Conservation (phyloP, 2,329 filamentous ascomycete genomes). For the Calonectria naviculata region DNA sequence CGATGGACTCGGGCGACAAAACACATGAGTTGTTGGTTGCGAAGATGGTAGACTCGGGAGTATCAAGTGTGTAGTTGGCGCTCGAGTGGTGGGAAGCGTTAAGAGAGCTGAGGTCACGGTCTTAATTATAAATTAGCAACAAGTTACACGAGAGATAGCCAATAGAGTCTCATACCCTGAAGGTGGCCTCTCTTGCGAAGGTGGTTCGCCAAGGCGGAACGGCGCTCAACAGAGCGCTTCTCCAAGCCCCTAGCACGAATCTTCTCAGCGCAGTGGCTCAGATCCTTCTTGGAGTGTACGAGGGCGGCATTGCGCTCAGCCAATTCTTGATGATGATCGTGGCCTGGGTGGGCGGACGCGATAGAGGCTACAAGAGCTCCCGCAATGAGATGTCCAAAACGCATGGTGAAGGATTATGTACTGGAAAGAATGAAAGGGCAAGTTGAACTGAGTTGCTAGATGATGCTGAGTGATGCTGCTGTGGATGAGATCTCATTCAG, state of each 20-base stretch:
- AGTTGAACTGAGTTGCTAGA: too few species aligned
- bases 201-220: not conserved
- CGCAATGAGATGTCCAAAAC: not conserved
- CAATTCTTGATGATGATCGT: slow-evolving; percentile 1
- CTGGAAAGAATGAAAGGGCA: too few species aligned
- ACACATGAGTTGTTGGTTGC: slow-evolving; percentile 4
- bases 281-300: not conserved
- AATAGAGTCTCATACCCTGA: not conserved
- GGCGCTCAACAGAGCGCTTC: slow-evolving; percentile 3
- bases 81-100: not conserved
- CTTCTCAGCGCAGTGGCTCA: slow-evolving; percentile 4
- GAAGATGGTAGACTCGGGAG: slow-evolving; percentile 9
- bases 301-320: not conserved
- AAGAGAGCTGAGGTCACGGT: slow-evolving; percentile 1
- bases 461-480: too few species aligned
- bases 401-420: not conserved
- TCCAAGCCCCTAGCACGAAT: slow-evolving; percentile 1
- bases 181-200: not conserved
- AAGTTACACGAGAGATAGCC: too few species aligned
- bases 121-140: not conserved
- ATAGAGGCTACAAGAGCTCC: not conserved
- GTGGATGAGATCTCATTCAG: too few species aligned
- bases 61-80: not conserved
- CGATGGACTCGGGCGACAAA: slow-evolving; percentile 1
- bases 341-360: not conserved